These are phyloP conservation scores for Inga leiocalycina DNA, from an alignment of 306 rosid species.

Conservation along the genomic window DNA sequence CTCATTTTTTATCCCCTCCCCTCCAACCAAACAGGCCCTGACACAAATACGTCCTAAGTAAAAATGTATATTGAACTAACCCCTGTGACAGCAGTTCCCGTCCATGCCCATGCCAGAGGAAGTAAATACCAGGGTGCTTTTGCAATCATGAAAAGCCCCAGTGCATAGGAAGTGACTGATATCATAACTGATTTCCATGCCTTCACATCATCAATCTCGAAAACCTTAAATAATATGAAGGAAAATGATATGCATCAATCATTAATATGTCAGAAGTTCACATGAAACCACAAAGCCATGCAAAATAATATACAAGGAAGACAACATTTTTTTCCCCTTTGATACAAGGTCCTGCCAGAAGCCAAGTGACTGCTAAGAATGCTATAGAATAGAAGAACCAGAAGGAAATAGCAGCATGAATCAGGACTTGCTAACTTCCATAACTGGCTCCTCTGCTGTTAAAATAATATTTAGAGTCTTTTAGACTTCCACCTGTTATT, in stretches of 20 bases:
- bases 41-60: conserved; percentile 11
- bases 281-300: background rate
- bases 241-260: conserved; percentile 11
- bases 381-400: background rate
- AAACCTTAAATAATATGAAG: conserved; percentile 55
- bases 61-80: conserved; percentile 55
- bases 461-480: background rate
- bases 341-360: background rate
- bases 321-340: background rate
- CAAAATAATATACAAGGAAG: conserved; percentile 10
- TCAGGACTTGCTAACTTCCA: background rate
- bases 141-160: conserved; percentile 82
- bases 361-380: background rate
- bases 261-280: background rate
- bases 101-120: conserved; percentile 99
- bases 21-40: too few species aligned
- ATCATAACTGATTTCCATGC: conserved; percentile 86
- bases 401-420: background rate
- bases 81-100: conserved; percentile 98
- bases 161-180: conserved; percentile 79
- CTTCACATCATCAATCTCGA: conserved; percentile 78
- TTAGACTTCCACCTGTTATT: background rate
- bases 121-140: conserved; percentile 98
- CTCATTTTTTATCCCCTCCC: too few species aligned
- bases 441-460: background rate